Evolutionary conservation across 768 basidiomycete genomes (phyloP).

Genomic region (Pleurotus eryngii): DNA sequence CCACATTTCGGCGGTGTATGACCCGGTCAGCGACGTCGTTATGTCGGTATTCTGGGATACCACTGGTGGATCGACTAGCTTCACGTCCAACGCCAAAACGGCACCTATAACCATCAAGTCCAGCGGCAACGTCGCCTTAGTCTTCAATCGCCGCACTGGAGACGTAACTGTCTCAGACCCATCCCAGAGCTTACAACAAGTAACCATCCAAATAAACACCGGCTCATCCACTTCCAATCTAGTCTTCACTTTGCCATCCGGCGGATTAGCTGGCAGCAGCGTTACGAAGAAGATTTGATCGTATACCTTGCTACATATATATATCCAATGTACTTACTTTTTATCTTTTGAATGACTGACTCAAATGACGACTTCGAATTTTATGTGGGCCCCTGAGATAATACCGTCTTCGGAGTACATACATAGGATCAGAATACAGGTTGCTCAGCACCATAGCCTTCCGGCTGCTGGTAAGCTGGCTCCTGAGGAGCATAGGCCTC

Average conservation of each 20-base stretch:
- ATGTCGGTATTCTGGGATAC: constrained; percentile 59
- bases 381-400: too few species aligned
- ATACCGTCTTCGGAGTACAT: not conserved
- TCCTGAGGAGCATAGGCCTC: constrained; percentile 48
- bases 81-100: constrained; percentile 19
- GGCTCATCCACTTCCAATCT: constrained; percentile 24
- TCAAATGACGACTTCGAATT: not conserved
- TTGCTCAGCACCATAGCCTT: constrained; percentile 37
- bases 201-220: constrained; percentile 34
- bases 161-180: constrained; percentile 62
- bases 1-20: constrained; percentile 47
- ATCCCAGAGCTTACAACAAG: constrained; percentile 43
- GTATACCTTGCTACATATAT: not conserved
- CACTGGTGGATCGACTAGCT: constrained; percentile 38
- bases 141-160: constrained; percentile 38
- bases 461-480: constrained; percentile 37
- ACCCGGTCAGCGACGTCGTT: constrained; percentile 34
- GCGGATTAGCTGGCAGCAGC: constrained; percentile 51
- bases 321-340: constrained; percentile 14
- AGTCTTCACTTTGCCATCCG: constrained; percentile 39
- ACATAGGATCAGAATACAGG: constrained; percentile 53
- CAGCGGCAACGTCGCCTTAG: constrained; percentile 40
- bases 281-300: constrained; percentile 22
- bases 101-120: constrained; percentile 30
- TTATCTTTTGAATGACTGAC: constrained; percentile 9